Conservation (phyloP, 2,329 filamentous ascomycete genomes). For the Trichoderma koningii region DNA sequence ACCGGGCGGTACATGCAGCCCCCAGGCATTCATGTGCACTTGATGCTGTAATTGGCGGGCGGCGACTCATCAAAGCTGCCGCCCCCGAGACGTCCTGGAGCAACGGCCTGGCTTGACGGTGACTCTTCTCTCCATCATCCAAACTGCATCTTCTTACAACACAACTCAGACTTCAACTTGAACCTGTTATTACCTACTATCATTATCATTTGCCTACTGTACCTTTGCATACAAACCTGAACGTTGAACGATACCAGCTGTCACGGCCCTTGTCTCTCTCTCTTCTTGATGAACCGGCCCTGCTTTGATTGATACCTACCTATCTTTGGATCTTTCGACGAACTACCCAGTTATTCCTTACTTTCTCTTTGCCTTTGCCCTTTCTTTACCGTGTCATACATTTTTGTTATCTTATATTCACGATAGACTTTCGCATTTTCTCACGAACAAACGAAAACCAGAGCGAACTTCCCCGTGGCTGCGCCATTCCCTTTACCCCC, state of each 20-base stretch:
- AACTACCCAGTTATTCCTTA: constrained; percentile 1
- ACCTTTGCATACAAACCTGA: constrained; percentile 14
- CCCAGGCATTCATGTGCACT: background rate
- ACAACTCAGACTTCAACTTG: background rate
- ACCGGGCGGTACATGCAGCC: constrained; percentile 6
- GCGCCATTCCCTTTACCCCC: constrained; percentile 8
- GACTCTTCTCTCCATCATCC: constrained; percentile 23
- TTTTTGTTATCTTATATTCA: constrained; percentile 17
- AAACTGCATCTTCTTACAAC: constrained; percentile 8
- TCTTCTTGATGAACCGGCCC: constrained; percentile 16
- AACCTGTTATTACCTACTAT: background rate
- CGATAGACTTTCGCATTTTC: constrained; percentile 24
- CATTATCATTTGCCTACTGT: background rate
- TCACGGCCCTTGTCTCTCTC: constrained; percentile 21
- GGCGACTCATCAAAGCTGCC: constrained; percentile 26
- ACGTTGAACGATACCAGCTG: constrained; percentile 21
- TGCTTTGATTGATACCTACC: constrained; percentile 24
- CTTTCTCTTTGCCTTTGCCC: constrained; percentile 12
- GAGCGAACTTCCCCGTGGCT: constrained; percentile 3
- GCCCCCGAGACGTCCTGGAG: constrained; percentile 6
- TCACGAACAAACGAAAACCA: constrained; percentile 20
- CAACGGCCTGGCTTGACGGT: background rate
- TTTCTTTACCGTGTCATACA: background rate
- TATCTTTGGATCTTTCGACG: background rate
- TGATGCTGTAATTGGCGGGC: constrained; percentile 21